phyloP scores from a whole-genome alignment of 345 rosid genomes.

The Syzygium jambos region DNA sequence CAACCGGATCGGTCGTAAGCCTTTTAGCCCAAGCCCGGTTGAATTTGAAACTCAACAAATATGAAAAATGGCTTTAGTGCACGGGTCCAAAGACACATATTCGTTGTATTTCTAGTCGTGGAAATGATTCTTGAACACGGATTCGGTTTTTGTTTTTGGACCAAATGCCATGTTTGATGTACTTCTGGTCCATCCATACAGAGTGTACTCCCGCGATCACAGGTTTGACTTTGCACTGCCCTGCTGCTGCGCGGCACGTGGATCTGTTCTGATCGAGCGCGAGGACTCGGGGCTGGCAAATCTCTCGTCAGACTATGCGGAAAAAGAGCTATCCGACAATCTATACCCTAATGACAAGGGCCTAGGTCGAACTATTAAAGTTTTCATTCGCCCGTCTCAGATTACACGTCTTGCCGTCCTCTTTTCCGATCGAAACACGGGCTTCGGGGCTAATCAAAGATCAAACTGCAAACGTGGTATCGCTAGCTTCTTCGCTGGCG shows the following conservation, averaged over 20 bases:
- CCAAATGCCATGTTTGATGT: neutral
- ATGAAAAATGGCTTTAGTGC: neutral
- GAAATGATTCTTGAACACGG: neutral
- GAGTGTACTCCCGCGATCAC: neutral
- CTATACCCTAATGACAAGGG: neutral
- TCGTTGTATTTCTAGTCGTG: too few relatives aligned
- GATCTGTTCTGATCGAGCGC: neutral
- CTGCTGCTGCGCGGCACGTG: rapidly evolving
- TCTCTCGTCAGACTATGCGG: neutral
- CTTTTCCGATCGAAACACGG: neutral
- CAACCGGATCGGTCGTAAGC: neutral
- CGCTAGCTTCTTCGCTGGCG: neutral
- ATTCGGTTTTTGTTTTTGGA: neutral
- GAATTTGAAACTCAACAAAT: neutral
- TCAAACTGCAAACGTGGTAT: neutral
- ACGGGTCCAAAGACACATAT: neutral
- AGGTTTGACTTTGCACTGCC: neutral
- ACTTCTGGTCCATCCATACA: neutral
- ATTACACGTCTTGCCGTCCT: neutral
- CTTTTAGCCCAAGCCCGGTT: neutral
- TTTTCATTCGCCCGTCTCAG: neutral
- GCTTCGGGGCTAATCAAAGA: neutral
- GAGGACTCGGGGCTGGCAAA: neutral
- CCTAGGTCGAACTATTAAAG: neutral
- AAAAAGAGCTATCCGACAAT: neutral